phyloP scores from a whole-genome alignment of 1,139 yeast species.

The Pichia sp. region DNA sequence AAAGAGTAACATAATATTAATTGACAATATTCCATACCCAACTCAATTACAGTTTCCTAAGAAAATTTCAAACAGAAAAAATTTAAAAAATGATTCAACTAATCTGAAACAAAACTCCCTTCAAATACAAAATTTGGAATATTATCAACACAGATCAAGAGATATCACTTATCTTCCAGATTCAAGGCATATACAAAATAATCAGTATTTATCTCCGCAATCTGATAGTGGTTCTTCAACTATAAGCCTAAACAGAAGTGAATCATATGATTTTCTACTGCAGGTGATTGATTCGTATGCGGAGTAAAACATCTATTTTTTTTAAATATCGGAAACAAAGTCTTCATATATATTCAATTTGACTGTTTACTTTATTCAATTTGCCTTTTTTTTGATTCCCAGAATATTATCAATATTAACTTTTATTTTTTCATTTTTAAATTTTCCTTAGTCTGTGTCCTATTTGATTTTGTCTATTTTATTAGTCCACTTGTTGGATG shows the following conservation, averaged over 20 bases:
- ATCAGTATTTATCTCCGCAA: not conserved
- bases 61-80: conserved; percentile 18
- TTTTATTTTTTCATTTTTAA: too few species aligned
- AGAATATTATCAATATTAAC: not conserved
- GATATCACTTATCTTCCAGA: not conserved
- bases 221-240: not conserved
- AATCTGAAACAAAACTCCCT: not conserved
- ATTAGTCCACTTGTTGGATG: too few species aligned
- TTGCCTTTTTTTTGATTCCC: not conserved
- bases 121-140: not conserved
- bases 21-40: conserved; percentile 26
- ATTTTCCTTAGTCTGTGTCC: too few species aligned
- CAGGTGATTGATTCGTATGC: conserved; percentile 8
- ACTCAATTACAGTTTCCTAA: conserved; percentile 23
- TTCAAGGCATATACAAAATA: not conserved
- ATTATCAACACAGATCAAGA: not conserved
- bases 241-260: not conserved
- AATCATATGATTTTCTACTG: conserved; percentile 4
- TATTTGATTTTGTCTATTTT: too few species aligned
- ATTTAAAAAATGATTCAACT: not conserved
- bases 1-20: conserved; percentile 18
- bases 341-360: not conserved
- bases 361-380: not conserved
- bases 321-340: not conserved
- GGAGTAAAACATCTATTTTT: not conserved